These are phyloP conservation scores for Candida andamanensis DNA, from an alignment of 805 yeast species.

Conservation along the genomic window DNA sequence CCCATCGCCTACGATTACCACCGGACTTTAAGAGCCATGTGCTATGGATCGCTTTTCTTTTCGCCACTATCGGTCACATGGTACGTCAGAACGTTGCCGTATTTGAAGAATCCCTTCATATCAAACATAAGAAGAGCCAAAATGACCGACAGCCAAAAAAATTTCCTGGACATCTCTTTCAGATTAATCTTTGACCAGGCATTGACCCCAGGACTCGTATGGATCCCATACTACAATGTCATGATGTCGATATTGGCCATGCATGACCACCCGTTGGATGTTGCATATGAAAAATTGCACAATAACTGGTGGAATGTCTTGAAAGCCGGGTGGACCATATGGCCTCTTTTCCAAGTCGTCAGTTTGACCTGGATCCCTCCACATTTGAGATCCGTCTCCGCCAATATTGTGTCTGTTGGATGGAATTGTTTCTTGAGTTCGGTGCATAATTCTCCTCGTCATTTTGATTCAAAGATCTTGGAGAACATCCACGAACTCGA, in stretches of 20 bases:
- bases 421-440: constrained; percentile 42
- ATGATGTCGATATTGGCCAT: constrained; percentile 33
- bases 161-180: constrained; percentile 16
- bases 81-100: constrained; percentile 35
- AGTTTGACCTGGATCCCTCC: constrained; percentile 36
- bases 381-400: constrained; percentile 31
- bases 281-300: constrained; percentile 27
- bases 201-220: constrained; percentile 31
- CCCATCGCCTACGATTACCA: constrained; percentile 18
- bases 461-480: constrained; percentile 29
- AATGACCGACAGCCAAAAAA: constrained; percentile 10
- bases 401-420: constrained; percentile 37
- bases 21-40: constrained; percentile 32
- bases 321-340: constrained; percentile 37
- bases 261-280: constrained; percentile 29
- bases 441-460: constrained; percentile 44
- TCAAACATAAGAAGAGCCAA: constrained; percentile 10
- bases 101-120: constrained; percentile 31
- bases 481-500: constrained; percentile 39
- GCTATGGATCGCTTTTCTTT: constrained; percentile 34
- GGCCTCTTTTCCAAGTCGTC: constrained; percentile 38
- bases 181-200: constrained; percentile 33
- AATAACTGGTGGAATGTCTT: constrained; percentile 39
- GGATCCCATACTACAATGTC: constrained; percentile 40
- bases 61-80: constrained; percentile 37